These are phyloP conservation scores for Crataegus laevigata DNA, from an alignment of 306 rosid species.

Conservation along the genomic window DNA sequence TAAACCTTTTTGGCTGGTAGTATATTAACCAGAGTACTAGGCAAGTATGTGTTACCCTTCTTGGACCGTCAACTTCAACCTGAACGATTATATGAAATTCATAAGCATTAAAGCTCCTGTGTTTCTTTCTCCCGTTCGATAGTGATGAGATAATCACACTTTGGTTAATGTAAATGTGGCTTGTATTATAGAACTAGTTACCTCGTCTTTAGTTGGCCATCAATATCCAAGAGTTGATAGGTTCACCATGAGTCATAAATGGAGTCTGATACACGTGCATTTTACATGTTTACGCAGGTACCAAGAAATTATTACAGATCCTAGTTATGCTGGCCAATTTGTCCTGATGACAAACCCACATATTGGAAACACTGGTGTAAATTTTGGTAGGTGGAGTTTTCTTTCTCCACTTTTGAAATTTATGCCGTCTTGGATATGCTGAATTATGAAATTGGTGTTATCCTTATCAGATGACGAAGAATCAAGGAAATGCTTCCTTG, in stretches of 20 bases:
- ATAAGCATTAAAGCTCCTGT: not conserved
- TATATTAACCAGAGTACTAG: not conserved
- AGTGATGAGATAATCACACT: not conserved
- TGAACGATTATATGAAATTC: not conserved
- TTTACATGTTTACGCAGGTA: slow-evolving; percentile 45
- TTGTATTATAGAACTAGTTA: not conserved
- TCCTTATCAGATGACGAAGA: slow-evolving; percentile 73
- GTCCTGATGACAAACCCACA: slow-evolving; percentile 94
- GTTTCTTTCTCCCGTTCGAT: not conserved
- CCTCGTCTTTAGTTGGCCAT: not conserved
- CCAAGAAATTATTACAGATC: slow-evolving; percentile 94
- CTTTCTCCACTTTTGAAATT: not conserved
- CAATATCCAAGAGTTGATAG: not conserved
- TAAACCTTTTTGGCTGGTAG: not conserved
- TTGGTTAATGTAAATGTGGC: not conserved
- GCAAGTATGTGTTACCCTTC: not conserved
- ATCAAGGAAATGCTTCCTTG: slow-evolving; percentile 72
- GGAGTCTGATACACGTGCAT: not conserved
- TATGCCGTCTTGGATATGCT: slow-evolving; percentile 7
- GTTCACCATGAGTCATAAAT: not conserved
- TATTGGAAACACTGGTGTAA: slow-evolving; percentile 89
- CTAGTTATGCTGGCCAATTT: slow-evolving; percentile 95
- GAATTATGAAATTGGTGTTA: not conserved
- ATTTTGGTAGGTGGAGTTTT: slow-evolving; percentile 49
- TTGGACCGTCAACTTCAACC: not conserved